Evolutionary conservation across 495 filamentous ascomycete genomes (phyloP), one percentile per base, ranked within the genome.

Genomic region (Penicillium salamii): DNA sequence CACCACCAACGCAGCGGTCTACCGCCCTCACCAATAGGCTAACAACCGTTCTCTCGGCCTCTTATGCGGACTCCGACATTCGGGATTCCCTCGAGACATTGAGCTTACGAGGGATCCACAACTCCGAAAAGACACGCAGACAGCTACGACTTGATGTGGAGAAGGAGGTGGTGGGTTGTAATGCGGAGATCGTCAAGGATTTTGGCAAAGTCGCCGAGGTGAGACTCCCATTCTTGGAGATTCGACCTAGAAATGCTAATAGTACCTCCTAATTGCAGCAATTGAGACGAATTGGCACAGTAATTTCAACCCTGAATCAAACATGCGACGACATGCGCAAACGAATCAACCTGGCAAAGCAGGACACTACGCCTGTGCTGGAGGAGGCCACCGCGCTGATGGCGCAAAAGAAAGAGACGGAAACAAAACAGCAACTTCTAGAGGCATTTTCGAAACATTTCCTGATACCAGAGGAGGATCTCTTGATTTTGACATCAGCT

Each of bases 201-300:
- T 97, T 97, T 71, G 88, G 90, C 20, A 80, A 85, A 53, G 90
- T 99, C 33, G 90, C 91, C 35, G 89, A 95, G 82, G 90, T 95
- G 65, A 67, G 64, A 32, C 26, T n/a, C 26, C 28, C 18, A 18
- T 32, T 34, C 15, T 34, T 48, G 26, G 12, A 18, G 14, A 41
- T 24, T 20, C 20, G 24, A 24, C 36, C 18, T 17, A 14, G 17
- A 31, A 39, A 21, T 20, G 39, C 53, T 62, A 49, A 66, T 21
- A 21, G 32, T 47, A 57, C 52, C 47, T 9, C 7, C 6, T 26
- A 26, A 39, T 39, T 8, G 56, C 58, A 91, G 84, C 92, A 96
- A 89, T 77, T 99, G 41, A 84, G 82, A 66, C 83, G 86, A 11
- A 91, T 97, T 49, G 93, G 92, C 13, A 72, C 76, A 3, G 90